Base-by-base conservation (phyloP, 208 protist species). In the Strigomonas culicis region DNA sequence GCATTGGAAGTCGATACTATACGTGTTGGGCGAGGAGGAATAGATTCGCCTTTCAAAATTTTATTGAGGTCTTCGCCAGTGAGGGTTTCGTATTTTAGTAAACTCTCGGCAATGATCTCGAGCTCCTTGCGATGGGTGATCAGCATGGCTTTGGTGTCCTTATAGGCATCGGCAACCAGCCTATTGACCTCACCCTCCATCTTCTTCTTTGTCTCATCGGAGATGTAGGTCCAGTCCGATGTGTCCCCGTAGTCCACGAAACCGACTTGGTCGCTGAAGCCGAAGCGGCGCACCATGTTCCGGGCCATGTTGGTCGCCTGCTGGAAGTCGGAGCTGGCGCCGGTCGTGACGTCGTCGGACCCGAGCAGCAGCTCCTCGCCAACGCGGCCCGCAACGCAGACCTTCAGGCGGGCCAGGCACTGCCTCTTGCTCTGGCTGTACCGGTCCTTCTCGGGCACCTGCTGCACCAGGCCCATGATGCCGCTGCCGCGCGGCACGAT, bases 341-440 rank as follows among this genome's bases (percentile, higher is more conserved):
- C 97, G 15, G 91, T 97, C 4, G 97, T 98, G 30, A 99, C 82
- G 59, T 98, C 85, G 21, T 98, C 85, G 21, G 78, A 47, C 46
- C 98, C 98, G 53, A 97, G 96, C 13, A 99, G 81, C 10, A 99
- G 79, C 80, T 99, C 97, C 77, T 99, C 98, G 25, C 96, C 97
- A 21, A 98, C 96, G 31, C 98, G 82, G 25, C 92, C 92, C 19
- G 90, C 92, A 27, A 97, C 66, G 56, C 86, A 92, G 55, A 95
- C 88, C 72, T 90, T 92, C 24, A 97, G 65, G 31, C 90, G 77
- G 11, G 90, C 79, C 25, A 93, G 60, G 58, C 89, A 91, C 75
- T 95, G 86, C 46, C 78, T 72, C 66, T 93, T 92, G 59, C 80
- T 93, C 64, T 90, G 75, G 62, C 81, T 92, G 82, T 97, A 95